phyloP scores from a whole-genome alignment of 257 asterid genomes.

The Nicotiana undulata region DNA sequence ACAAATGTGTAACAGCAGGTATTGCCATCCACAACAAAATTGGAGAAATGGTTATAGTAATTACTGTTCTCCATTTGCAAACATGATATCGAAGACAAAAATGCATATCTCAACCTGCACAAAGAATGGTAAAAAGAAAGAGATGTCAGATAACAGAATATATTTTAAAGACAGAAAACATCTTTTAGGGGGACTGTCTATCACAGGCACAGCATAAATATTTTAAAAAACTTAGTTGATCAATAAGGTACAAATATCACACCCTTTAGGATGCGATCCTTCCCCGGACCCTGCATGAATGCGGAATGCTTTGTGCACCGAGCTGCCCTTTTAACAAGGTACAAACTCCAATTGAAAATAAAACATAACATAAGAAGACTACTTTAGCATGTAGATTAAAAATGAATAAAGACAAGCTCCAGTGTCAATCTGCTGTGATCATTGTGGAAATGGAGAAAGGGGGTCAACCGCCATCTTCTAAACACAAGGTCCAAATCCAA shows the following conservation, averaged over 20 bases:
- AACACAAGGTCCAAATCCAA: neutral
- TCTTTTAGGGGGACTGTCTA: neutral
- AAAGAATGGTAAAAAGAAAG: slow-evolving; percentile 1
- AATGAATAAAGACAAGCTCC: neutral
- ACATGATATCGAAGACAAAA: slow-evolving; percentile 82
- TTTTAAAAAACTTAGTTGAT: neutral
- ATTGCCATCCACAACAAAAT: neutral
- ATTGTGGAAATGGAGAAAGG: neutral
- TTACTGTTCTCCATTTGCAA: slow-evolving; percentile 82
- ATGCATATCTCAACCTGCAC: slow-evolving; percentile 82
- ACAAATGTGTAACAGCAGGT: neutral
- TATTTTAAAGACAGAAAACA: slow-evolving; percentile 1
- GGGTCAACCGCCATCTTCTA: neutral
- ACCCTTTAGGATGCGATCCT: no score
- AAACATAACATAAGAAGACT: neutral
- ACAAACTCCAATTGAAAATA: neutral
- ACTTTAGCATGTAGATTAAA: neutral
- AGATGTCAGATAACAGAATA: slow-evolving; percentile 19
- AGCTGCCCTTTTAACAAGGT: neutral
- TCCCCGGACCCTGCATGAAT: no score
- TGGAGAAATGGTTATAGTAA: slow-evolving; percentile 22
- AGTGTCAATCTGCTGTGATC: neutral
- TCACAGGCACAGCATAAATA: neutral
- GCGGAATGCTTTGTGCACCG: no score
- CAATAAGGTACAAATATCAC: no score